Conservation (phyloP, 2,329 filamentous ascomycete genomes). For the Fusarium aywerte region DNA sequence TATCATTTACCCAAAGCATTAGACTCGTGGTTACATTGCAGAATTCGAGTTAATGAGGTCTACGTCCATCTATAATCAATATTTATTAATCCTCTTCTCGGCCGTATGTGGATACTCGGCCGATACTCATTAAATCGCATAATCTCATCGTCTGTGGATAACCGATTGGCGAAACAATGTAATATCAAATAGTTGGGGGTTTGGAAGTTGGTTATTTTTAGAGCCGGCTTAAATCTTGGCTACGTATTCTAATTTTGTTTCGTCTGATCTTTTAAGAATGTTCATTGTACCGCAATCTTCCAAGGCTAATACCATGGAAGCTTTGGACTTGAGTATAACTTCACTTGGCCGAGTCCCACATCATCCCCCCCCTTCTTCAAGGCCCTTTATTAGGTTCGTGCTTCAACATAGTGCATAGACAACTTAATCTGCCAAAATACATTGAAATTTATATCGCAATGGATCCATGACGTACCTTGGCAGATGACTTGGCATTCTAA, state of each 20-base stretch:
- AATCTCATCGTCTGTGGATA: constrained; percentile 5
- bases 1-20: background rate
- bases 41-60: too few relatives aligned
- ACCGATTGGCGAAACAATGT: constrained; percentile 9
- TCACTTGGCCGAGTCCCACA: background rate
- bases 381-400: background rate
- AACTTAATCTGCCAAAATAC: background rate
- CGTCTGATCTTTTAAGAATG: background rate
- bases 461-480: background rate
- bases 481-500: background rate
- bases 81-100: background rate
- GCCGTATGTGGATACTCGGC: constrained; percentile 2
- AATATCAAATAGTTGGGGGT: background rate
- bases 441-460: background rate
- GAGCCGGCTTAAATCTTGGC: constrained; percentile 1
- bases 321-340: background rate
- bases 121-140: constrained; percentile 7
- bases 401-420: background rate
- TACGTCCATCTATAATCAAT: background rate
- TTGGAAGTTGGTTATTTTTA: constrained; percentile 4
- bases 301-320: background rate
- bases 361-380: background rate
- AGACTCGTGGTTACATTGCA: too few relatives aligned
- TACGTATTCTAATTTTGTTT: background rate
- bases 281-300: background rate